Evolutionary conservation across 2,329 filamentous ascomycete genomes (phyloP).

Genomic region (Delphinella strobiligena): DNA sequence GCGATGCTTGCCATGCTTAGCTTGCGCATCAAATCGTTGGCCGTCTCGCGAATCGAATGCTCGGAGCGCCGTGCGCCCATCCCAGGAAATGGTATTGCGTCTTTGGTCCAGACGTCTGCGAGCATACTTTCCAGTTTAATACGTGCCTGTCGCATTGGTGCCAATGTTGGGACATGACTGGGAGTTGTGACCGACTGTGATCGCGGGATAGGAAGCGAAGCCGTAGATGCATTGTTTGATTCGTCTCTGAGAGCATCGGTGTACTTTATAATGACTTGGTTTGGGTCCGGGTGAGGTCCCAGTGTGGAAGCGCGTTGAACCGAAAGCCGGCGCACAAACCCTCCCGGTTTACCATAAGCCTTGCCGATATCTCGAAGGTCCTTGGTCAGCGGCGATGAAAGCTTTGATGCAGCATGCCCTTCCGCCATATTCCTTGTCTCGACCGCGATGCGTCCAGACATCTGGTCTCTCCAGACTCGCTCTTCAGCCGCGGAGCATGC

Average conservation of each 20-base stretch:
- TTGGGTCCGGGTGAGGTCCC: constrained; percentile 53
- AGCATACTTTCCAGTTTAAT: constrained; percentile 63
- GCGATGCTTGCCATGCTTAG: constrained; percentile 73
- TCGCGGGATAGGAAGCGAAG: constrained; percentile 51
- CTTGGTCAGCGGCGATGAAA: constrained; percentile 54
- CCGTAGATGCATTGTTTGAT: constrained; percentile 27
- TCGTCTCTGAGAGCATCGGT: constrained; percentile 56
- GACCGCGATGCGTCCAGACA: constrained; percentile 41
- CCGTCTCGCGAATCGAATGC: constrained; percentile 62
- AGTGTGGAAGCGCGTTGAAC: constrained; percentile 69
- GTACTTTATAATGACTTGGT: constrained; percentile 77
- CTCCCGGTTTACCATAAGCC: constrained; percentile 60
- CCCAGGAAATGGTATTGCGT: constrained; percentile 69
- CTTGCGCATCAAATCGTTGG: constrained; percentile 77
- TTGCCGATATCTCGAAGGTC: constrained; percentile 63
- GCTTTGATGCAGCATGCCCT: constrained; percentile 33
- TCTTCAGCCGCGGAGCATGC: constrained; percentile 76
- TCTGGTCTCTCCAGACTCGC: constrained; percentile 61
- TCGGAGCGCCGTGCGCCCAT: constrained; percentile 59
- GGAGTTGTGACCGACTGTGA: constrained; percentile 71
- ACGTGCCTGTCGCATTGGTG: constrained; percentile 63
- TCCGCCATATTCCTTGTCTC: constrained; percentile 40
- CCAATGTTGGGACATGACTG: constrained; percentile 56
- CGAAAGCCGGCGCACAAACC: constrained; percentile 55
- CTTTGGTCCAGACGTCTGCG: constrained; percentile 72